Evolutionary conservation across 2,329 filamentous ascomycete genomes (phyloP).

Genomic region (Verticillium albo-atrum): DNA sequence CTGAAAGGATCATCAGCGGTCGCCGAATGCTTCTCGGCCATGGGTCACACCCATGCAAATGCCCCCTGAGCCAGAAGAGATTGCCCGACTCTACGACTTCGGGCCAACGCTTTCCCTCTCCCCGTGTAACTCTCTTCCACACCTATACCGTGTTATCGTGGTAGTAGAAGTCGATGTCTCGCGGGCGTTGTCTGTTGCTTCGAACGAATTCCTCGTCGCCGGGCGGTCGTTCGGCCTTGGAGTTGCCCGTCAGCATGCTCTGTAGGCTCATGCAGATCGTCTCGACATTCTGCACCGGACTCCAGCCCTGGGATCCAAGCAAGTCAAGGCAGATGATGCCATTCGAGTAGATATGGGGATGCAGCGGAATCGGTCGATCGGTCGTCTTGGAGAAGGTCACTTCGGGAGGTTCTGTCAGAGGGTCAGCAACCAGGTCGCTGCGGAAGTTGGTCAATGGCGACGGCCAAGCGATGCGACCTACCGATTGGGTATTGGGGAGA

Average conservation of each 20-base stretch:
- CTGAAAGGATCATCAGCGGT: not conserved
- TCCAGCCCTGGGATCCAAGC: slow-evolving; percentile 85
- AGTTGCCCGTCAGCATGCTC: slow-evolving; percentile 96
- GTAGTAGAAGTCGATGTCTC: slow-evolving; percentile 91
- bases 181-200: slow-evolving; percentile 71
- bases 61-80: not conserved
- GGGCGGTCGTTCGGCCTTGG: slow-evolving; percentile 81
- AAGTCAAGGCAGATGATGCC: slow-evolving; percentile 98
- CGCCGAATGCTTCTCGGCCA: not conserved
- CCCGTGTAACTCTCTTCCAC: not conserved
- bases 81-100: not conserved
- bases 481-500: slow-evolving; percentile 84
- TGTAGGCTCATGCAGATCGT: slow-evolving; percentile 96
- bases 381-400: slow-evolving; percentile 74
- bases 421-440: not conserved
- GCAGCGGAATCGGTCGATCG: slow-evolving; percentile 75
- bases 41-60: not conserved
- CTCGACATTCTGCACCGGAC: slow-evolving; percentile 93
- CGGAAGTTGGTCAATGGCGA: not conserved
- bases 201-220: slow-evolving; percentile 88
- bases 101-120: not conserved
- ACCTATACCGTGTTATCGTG: slow-evolving; percentile 76
- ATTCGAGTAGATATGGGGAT: slow-evolving; percentile 97
- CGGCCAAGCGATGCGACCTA: slow-evolving; percentile 37
- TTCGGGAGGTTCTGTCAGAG: slow-evolving; percentile 68